These are phyloP conservation scores for Colletotrichum orchidophilum DNA, from an alignment of 2,329 filamentous ascomycete species.

Conservation along the genomic window DNA sequence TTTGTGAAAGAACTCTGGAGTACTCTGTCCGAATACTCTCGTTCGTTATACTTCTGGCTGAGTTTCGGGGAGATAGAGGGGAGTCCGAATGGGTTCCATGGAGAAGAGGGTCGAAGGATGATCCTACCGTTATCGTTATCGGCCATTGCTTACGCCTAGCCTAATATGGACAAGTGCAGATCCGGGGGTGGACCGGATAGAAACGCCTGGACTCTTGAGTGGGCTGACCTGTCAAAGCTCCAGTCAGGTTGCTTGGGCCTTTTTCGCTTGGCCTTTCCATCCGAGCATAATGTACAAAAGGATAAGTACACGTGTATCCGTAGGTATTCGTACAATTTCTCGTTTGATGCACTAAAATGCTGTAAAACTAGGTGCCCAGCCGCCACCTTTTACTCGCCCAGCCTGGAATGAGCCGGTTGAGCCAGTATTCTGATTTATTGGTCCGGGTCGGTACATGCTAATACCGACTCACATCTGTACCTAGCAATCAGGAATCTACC, in stretches of 20 bases:
- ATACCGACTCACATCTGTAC: too few species aligned
- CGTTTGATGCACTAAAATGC: too few species aligned
- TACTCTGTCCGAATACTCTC: not conserved
- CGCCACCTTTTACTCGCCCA: too few species aligned
- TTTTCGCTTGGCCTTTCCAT: not conserved
- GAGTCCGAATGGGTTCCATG: constrained; percentile 20
- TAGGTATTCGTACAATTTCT: too few species aligned
- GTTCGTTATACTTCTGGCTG: constrained; percentile 4
- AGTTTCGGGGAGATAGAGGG: constrained; percentile 25
- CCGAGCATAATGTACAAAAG: not conserved
- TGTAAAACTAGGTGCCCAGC: too few species aligned
- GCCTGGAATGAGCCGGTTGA: too few species aligned
- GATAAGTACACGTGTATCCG: too few species aligned
- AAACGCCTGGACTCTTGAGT: constrained; percentile 29
- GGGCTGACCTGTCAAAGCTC: constrained; percentile 26
- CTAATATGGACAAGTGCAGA: constrained; percentile 21
- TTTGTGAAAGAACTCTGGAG: not conserved
- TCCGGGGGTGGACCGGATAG: constrained; percentile 32
- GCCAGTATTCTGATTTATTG: too few species aligned
- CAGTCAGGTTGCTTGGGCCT: constrained; percentile 8
- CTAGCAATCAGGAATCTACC: too few species aligned
- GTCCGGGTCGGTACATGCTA: too few species aligned
- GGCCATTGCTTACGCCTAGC: constrained; percentile 8
- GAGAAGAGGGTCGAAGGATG: constrained; percentile 32
- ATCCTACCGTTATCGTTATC: constrained; percentile 33